phyloP scores from a whole-genome alignment of 1,284 basidiomycete genomes.

The Sphagnurus paluster region DNA sequence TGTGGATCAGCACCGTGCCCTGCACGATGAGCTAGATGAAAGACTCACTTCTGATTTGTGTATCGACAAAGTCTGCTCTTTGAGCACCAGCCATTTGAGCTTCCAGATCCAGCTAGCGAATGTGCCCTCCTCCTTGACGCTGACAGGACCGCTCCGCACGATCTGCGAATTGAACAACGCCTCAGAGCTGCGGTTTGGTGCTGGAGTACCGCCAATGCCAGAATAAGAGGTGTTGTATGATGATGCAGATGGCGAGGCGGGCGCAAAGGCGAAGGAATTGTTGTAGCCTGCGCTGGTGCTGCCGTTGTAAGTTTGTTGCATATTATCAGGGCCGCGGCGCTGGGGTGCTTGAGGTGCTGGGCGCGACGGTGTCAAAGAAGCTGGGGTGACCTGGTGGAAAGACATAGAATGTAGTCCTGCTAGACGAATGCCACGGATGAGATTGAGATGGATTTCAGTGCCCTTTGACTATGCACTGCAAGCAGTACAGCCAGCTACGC shows the following conservation, averaged over 20 bases:
- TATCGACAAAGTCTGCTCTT: constrained; percentile 78
- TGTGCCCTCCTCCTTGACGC: constrained; percentile 83
- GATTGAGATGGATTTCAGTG: constrained; percentile 3
- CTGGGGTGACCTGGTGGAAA: constrained; percentile 35
- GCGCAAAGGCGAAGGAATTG: constrained; percentile 54
- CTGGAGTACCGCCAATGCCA: constrained; percentile 77
- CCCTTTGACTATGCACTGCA: constrained; percentile 9
- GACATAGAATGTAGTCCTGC: constrained; percentile 28
- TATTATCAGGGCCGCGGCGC: constrained; percentile 42
- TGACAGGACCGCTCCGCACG: constrained; percentile 70
- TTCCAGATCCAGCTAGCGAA: constrained; percentile 93
- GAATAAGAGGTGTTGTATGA: constrained; percentile 63
- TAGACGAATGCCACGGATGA: constrained; percentile 1
- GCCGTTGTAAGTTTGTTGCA: constrained; percentile 26
- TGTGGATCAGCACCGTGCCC: constrained; percentile 10
- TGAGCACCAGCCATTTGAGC: constrained; percentile 88
- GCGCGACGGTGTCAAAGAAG: constrained; percentile 41
- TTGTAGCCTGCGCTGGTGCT: constrained; percentile 54
- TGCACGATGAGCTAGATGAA: constrained; percentile 1
- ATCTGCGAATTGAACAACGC: constrained; percentile 39
- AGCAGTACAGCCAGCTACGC: not conserved
- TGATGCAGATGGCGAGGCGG: constrained; percentile 54
- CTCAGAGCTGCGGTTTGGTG: constrained; percentile 60
- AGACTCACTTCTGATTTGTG: constrained; percentile 89
- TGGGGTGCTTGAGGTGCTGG: constrained; percentile 69